phyloP scores from a whole-genome alignment of 2,329 filamentous ascomycete genomes.

The Trichoderma citrinoviride region DNA sequence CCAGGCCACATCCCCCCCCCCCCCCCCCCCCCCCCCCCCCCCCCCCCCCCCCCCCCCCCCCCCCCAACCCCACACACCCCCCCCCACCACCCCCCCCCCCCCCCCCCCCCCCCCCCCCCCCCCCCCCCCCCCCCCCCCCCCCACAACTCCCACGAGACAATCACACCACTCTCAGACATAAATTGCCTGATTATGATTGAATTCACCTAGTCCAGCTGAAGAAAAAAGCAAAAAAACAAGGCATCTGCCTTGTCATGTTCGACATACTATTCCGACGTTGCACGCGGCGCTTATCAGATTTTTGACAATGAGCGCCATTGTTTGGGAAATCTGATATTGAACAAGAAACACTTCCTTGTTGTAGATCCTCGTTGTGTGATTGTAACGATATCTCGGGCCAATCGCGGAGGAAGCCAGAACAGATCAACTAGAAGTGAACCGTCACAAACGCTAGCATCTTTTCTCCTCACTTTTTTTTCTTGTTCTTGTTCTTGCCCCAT shows the following conservation, averaged over 20 bases:
- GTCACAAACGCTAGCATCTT: neutral
- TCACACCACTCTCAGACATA: slow-evolving; percentile 16
- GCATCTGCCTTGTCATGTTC: too few relatives aligned
- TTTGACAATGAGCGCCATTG: neutral
- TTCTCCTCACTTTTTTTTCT: neutral
- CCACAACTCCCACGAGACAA: neutral
- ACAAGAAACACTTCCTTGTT: too few relatives aligned
- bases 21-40: too few relatives aligned
- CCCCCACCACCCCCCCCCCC: too few relatives aligned
- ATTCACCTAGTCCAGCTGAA: neutral
- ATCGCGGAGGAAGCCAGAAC: neutral
- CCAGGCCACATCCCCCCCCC: neutral
- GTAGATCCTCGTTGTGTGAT: too few relatives aligned
- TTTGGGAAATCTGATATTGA: neutral
- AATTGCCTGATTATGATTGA: neutral
- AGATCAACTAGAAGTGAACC: neutral
- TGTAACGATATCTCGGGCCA: neutral
- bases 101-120: too few relatives aligned
- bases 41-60: too few relatives aligned
- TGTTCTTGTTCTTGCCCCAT: neutral
- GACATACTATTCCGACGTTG: too few relatives aligned
- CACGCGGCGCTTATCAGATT: neutral
- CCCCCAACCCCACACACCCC: too few relatives aligned
- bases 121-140: too few relatives aligned
- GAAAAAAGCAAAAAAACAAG: neutral